phyloP scores from a whole-genome alignment of 2,329 filamentous ascomycete species.

The Gaeumannomyces tritici region DNA sequence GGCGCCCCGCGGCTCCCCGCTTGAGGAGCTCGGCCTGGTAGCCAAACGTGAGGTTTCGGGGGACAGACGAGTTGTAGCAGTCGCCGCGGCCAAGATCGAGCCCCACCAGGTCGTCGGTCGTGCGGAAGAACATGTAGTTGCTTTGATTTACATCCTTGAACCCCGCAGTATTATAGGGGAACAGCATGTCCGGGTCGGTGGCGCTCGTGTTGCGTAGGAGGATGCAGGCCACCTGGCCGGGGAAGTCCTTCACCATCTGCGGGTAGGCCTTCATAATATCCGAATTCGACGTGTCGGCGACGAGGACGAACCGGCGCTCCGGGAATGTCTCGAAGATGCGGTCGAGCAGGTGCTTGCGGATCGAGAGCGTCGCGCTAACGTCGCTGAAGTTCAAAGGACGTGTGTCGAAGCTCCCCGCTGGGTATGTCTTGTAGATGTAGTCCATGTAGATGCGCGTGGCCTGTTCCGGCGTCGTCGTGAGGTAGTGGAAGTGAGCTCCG shows the following conservation, averaged over 20 bases:
- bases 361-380: slow-evolving; percentile 58
- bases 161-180: slow-evolving; percentile 66
- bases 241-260: slow-evolving; percentile 53
- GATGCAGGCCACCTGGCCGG: slow-evolving; percentile 67
- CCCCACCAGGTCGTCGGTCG: slow-evolving; percentile 56
- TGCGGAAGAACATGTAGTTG: slow-evolving; percentile 71
- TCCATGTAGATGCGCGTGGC: slow-evolving; percentile 71
- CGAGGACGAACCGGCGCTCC: slow-evolving; percentile 62
- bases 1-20: background rate
- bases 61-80: slow-evolving; percentile 55
- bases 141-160: slow-evolving; percentile 58
- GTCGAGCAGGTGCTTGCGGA: slow-evolving; percentile 59
- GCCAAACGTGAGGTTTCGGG: slow-evolving; percentile 63
- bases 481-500: slow-evolving; percentile 68
- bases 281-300: slow-evolving; percentile 68
- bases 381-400: slow-evolving; percentile 75
- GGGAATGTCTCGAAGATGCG: slow-evolving; percentile 70
- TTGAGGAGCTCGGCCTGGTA: slow-evolving; percentile 44
- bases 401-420: slow-evolving; percentile 67
- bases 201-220: slow-evolving; percentile 64
- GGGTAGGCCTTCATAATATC: slow-evolving; percentile 64
- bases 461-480: slow-evolving; percentile 74
- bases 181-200: slow-evolving; percentile 56
- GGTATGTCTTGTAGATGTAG: slow-evolving; percentile 71
- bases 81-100: slow-evolving; percentile 54